Base-by-base conservation (phyloP, 371 early-diverging fungal species). In the Mucor mucedo region DNA sequence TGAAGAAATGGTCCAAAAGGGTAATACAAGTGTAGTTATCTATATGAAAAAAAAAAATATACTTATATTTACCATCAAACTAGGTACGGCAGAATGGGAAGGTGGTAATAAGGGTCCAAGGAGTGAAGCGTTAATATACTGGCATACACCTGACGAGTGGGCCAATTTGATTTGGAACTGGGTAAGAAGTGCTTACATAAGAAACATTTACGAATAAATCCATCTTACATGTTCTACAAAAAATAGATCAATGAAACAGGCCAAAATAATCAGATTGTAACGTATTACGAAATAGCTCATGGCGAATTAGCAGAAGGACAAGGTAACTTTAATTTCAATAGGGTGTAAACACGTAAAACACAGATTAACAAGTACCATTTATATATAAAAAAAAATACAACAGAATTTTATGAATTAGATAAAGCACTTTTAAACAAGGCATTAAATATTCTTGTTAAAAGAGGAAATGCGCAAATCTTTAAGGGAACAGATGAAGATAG, bases 61-160 rank as follows among this genome's bases (percentile, higher is more conserved):
- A 8, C 7, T 13, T 38, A 27, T 53, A 48, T 13, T 41, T 5
- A 29, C 33, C 0, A n/a, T 49, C 21, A 35, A 11, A 16, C 4
- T 65, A 86, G 91, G 90, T 21, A 79, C 83, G 27, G 94, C 93
- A 5, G 90, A 87, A 60, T 95, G 95, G 95, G 88, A 84, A 38
- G 62, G 62, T 14, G 74, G 80, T 33, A 65, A 78, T 40, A 78
- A 84, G 56, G 70, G 73, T 6, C 45, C 65, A 16, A 88, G 87
- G 64, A 74, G 78, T 29, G 73, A 84, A 16, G 92, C 90, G 13
- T 74, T 89, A 16, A 76, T 96, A 8, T 90, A 87, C 64, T 95
- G 95, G 95, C 85, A 89, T 65, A 93, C 88, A 72, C 95, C 94
- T 8, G 93, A 93, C 39, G 94, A 93, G 53, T 96, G 96, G 96